A percentile compares a stretch with the other conserved stretches of the same genome.
phyloP scores from a whole-genome alignment of 306 rosid genomes.

The Cicer yamashitae region DNA sequence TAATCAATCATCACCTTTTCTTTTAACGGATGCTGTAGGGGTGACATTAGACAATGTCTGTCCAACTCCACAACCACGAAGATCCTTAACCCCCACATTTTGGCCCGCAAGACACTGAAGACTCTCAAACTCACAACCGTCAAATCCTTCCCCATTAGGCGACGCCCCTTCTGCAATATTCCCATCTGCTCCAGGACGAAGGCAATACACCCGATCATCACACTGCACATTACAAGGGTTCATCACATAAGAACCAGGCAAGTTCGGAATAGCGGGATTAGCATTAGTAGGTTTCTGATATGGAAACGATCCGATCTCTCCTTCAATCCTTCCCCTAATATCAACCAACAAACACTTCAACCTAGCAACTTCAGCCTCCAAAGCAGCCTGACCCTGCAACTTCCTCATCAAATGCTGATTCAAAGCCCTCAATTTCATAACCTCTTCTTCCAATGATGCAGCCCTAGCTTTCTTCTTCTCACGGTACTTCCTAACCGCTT shows the following conservation, averaged over 20 bases:
- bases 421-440: conserved; percentile 70
- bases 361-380: conserved; percentile 91
- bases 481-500: conserved; percentile 93
- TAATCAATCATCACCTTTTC: conserved; percentile 57
- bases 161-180: conserved; percentile 54
- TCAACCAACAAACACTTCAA: conserved; percentile 97
- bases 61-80: conserved; percentile 64
- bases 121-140: conserved; percentile 83
- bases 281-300: conserved; percentile 73
- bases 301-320: conserved; percentile 91
- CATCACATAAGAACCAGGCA: conserved; percentile 63
- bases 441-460: conserved; percentile 93
- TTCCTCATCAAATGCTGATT: conserved; percentile 89
- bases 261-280: conserved; percentile 44
- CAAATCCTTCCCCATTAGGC: conserved; percentile 57
- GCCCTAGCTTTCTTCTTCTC: conserved; percentile 96
- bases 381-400: conserved; percentile 83
- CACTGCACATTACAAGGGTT: conserved; percentile 92
- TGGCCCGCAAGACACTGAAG: conserved; percentile 74
- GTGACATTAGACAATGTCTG: conserved; percentile 51
- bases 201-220: conserved; percentile 81
- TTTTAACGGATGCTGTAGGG: conserved; percentile 57
- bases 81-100: conserved; percentile 65
- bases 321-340: conserved; percentile 95
- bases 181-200: conserved; percentile 63